Base-by-base conservation (phyloP, 495 filamentous ascomycete genomes). In the Lophiotrema nucula region DNA sequence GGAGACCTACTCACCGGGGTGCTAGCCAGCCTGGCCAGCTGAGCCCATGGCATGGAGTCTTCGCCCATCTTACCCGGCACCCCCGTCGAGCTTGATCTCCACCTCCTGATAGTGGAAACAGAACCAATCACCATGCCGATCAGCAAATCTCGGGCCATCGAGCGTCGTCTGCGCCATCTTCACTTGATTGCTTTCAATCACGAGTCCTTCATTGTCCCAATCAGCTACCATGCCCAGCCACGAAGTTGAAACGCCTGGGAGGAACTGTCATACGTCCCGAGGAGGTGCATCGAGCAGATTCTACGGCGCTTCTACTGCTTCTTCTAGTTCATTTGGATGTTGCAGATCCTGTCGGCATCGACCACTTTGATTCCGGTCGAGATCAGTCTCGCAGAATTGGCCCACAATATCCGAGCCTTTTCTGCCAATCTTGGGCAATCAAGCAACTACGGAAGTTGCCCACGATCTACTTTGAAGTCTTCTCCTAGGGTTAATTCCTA, bases 401-500 rank as follows among this genome's bases (percentile, higher is more conserved):
- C 41, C 27, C 12, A 16, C 51, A 15, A 27, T 25, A 27, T 42
- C 6, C 21, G 19, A 45, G 27, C 38, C 8, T 33, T 54, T 13
- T 54, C 31, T 11, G 15, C 4, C 51, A 54, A 54, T 54, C 26
- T 43, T 54, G 10, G 18, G 16, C 38, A 54, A 54, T 54, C 35
- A 45, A 54, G 38, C 11, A 12, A 33, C 16, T 16, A 11, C 33
- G 23, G 51, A 45, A 24, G 11, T 25, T 53, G 49, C 18, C 10
- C 49, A 37, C n/a, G n/a, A n/a, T n/a, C n/a, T n/a, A n/a, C n/a
- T n/a, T n/a, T n/a, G n/a, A n/a, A n/a, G n/a, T n/a, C n/a, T n/a
- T n/a, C n/a, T n/a, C n/a, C n/a, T n/a, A n/a, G n/a, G 31, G 15
- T 8, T 15, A 35, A 8, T 35, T 15, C 31, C 31, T 35, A 8